Base-by-base conservation (phyloP, 495 filamentous ascomycete genomes). In the Parachaetomium inaequale region DNA sequence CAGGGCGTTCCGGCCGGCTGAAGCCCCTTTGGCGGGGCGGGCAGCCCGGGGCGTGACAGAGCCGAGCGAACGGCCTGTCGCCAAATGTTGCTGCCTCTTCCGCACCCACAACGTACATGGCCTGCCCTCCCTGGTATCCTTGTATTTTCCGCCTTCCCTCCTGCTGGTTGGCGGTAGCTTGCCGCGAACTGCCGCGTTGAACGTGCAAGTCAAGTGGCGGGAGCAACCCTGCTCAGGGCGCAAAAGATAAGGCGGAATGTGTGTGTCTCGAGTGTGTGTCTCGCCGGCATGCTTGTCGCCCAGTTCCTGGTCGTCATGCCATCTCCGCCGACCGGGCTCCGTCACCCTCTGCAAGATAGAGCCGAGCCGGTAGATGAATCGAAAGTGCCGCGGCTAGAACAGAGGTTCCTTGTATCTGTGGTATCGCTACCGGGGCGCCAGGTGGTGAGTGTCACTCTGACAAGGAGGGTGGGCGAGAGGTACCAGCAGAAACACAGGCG, bases 1-100 rank as follows among this genome's bases (percentile, higher is more conserved):
- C 54, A n/a, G 31, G 43, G 43, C 55, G 28, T 28, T 29, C 55
- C 38, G 26, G 40, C 42, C 40, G 40, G 40, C 5, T 58, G 55
- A 58, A 49, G 42, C 28, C 56, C 56, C 31, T 50, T 58, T 56
- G 29, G 56, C 56, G 40, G 40, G 56, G 43, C 56, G 42, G 43
- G 43, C 42, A 51, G 38, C 11, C 42, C 38, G 57, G 50, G 49
- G 26, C n/a, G 42, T 8, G 7, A 38, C 40, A 51, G 58, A 26
- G 32, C 43, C 59, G 40, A 49, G 43, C 51, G 54, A 52, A 63
- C 62, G 45, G 50, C 26, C 32, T 26, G 40, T 28, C 34, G 32
- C 10, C 25, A 17, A 59, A 52, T 51, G 31, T 43, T 60, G 58
- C 46, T 60, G 46, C 58, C 58, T 60, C 34, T 15, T 38, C 34